Evolutionary conservation across 2,329 filamentous ascomycete species (phyloP), one percentile per base, ranked within the genome.

Genomic region (Cladosporium halotolerans): DNA sequence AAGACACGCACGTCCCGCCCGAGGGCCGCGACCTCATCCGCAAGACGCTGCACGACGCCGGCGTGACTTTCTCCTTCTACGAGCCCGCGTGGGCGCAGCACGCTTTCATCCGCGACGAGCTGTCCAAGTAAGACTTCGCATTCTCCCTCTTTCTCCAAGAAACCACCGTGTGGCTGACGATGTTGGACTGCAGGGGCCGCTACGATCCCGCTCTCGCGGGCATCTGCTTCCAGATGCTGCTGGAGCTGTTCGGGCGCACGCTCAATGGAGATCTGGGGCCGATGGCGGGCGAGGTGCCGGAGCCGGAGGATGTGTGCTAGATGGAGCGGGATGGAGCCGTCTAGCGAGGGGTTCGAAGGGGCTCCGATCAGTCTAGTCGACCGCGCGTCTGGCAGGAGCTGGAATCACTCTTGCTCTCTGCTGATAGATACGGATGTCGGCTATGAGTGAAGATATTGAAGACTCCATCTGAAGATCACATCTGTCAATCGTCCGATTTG

Each of bases 51-150:
- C 83, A 91, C 62, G 88, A 89, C 18, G 82, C 84, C 5, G 86
- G 85, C 9, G 79, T 85, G 4, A 76, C 79, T 9, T 91, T 92
- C 64, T 86, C 82, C 66, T 96, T 89, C 68, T 89, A 93, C 72
- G 91, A 96, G 73, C 83, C 88, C 59, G 88, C 89, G n/a, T 92
- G 89, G 83, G 90, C 91, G 3, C 91, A 96, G 71, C 91, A 95
- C 74, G 91, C 91, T 4, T 96, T 96, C 67, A 95, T 96, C 68
- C 80, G 91, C 14, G 91, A 96, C 65, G 91, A 96, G 74, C 76
- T 93, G 55, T 62, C 51, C 90, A 54, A 54, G 48, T 51, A 44
- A 9, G 40, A 43, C 19, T 8, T 11, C n/a, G 34, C 34, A n/a
- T 11, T 36, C 10, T 9, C 10, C 5, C n/a, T 36, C 34, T 9